A percentile compares a stretch with the other conserved stretches of the same genome.
Conservation (phyloP, 768 basidiomycete species). For the Amanita molliuscula region DNA sequence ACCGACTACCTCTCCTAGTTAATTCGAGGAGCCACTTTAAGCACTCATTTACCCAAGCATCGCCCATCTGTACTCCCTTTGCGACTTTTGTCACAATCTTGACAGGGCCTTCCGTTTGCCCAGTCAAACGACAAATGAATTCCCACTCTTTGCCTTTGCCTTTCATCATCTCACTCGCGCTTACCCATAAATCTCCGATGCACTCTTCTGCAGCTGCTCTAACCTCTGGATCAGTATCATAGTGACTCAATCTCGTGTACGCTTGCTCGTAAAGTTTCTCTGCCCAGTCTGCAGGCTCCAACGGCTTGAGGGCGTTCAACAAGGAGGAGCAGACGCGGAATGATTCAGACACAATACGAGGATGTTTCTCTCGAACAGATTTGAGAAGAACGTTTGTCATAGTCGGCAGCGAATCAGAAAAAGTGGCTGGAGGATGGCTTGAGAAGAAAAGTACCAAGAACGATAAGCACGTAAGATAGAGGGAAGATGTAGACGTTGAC, state of each 20-base stretch:
- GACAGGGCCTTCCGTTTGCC: constrained; percentile 67
- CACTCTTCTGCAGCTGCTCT: constrained; percentile 72
- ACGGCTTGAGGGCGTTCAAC: constrained; percentile 63
- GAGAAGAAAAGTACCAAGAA: constrained; percentile 84
- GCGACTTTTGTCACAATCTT: constrained; percentile 81
- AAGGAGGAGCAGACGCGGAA: constrained; percentile 84
- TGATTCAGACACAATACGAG: constrained; percentile 79
- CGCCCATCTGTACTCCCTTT: constrained; percentile 54
- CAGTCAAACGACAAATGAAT: constrained; percentile 57
- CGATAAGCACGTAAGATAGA: constrained; percentile 76
- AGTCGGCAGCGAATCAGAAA: constrained; percentile 45
- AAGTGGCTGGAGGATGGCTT: constrained; percentile 50
- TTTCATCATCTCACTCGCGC: constrained; percentile 64
- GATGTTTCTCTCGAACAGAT: constrained; percentile 73
- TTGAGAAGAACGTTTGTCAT: constrained; percentile 70
- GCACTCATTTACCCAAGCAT: constrained; percentile 75
- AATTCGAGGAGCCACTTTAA: constrained; percentile 69
- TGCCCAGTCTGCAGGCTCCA: constrained; percentile 56
- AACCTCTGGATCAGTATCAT: constrained; percentile 90
- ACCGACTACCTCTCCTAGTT: constrained; percentile 68
- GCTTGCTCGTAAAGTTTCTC: constrained; percentile 70
- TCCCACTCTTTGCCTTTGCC: constrained; percentile 73
- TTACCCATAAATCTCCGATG: constrained; percentile 81
- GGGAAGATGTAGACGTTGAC: constrained; percentile 66
- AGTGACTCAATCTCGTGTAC: constrained; percentile 53